Evolutionary conservation across 176 grass and related monocot genomes (phyloP).

Genomic region (Panicum miliaceum): DNA sequence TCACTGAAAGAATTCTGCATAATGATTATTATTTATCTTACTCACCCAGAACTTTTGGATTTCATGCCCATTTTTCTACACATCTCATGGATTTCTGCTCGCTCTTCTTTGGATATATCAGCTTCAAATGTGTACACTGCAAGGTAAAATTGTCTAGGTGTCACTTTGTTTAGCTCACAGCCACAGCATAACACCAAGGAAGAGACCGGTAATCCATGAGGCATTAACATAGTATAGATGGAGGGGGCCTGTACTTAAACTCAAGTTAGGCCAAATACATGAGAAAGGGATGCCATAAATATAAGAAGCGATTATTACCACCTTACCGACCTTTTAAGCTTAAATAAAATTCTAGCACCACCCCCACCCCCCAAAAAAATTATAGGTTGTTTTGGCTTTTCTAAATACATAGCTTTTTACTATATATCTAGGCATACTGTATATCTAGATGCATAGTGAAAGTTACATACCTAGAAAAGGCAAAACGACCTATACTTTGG

Average conservation of each 20-base stretch:
- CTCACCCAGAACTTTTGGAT: conserved; percentile 94
- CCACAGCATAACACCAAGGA: conserved; percentile 18
- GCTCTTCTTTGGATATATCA: conserved; percentile 66
- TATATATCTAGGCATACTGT: too few relatives aligned
- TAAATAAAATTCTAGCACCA: not conserved
- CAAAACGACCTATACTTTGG: too few relatives aligned
- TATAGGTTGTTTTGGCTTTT: too few relatives aligned
- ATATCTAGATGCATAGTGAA: too few relatives aligned
- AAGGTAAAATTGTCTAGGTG: conserved; percentile 35
- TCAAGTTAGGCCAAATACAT: not conserved
- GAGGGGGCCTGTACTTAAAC: not conserved
- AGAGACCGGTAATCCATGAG: not conserved
- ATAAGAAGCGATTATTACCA: not conserved
- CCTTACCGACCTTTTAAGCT: not conserved
- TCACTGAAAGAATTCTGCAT: not conserved
- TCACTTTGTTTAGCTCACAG: conserved; percentile 34
- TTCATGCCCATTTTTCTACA: conserved; percentile 84
- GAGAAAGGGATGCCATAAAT: not conserved
- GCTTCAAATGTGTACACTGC: conserved; percentile 79
- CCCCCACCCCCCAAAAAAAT: too few relatives aligned
- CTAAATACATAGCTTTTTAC: too few relatives aligned
- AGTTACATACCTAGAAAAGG: too few relatives aligned
- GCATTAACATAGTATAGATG: conserved; percentile 6
- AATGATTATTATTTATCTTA: conserved; percentile 35
- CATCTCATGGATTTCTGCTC: conserved; percentile 68